Evolutionary conservation across 2,329 filamentous ascomycete species (phyloP), one percentile per base, ranked within the genome.

Genomic region (Orbilia blumenaviensis): DNA sequence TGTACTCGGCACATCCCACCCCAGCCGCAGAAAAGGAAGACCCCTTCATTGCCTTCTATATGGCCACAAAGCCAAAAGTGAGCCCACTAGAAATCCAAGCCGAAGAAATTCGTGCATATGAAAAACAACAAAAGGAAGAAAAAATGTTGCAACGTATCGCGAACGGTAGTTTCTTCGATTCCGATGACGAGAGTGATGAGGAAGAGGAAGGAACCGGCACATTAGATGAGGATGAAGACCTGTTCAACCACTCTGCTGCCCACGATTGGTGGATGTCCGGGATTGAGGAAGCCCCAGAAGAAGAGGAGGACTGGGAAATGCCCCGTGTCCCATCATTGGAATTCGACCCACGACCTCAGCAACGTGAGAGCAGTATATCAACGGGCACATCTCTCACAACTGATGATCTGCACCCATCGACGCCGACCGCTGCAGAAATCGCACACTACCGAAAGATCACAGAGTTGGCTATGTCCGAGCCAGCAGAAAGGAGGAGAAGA

Each of bases 281-380:
- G 14, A 63, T 68, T 8, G 69, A 75, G 52, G 69, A 61, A n/a
- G 21, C 56, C 25, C 60, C 60, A 10, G 68, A 66, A 38, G 68
- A 61, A 16, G 60, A 64, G 5, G 68, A 73, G 14, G 68, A 73
- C 0, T 67, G 71, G 63, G 48, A 67, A 21, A 63, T 75, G 3
- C 63, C 71, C 23, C 63, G 71, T 27, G 71, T 75, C n/a, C 71
- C 71, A n/a, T 75, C 71, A n/a, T 52, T 75, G 6, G 71, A 75
- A 42, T 75, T 74, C 16, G 67, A 72, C 25, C 10, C 41, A 42
- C 44, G 41, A 16, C 16, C 32, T 3, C n/a, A 42, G 6, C 58
- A 74, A 29, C 50, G 69, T n/a, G 69, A 29, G 16, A 74, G 69
- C 29, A 74, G 69, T 32, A 58, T 74, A 32, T 75, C 63, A 21